Percentiles rank a stretch among this genome's conserved stretches.
phyloP scores from a whole-genome alignment of 768 basidiomycete species.

The Mycena capillaripes region DNA sequence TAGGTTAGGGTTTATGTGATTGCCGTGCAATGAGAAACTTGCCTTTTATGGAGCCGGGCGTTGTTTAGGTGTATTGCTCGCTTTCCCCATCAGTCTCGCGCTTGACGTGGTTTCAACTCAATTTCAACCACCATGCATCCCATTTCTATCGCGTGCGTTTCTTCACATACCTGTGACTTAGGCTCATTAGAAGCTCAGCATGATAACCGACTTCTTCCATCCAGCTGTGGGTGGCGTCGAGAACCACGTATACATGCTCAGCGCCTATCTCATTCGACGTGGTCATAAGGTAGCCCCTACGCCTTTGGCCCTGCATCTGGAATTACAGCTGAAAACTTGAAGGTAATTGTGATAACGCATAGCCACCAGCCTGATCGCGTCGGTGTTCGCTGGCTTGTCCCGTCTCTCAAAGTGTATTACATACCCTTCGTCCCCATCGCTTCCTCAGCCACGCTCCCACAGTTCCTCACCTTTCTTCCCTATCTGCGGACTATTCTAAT shows the following conservation, averaged over 20 bases:
- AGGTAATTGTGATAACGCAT: constrained; percentile 97
- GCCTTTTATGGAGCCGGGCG: constrained; percentile 8
- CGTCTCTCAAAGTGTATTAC: constrained; percentile 93
- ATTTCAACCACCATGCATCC: constrained; percentile 43
- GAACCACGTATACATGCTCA: constrained; percentile 95
- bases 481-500: constrained; percentile 92
- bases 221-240: constrained; percentile 96
- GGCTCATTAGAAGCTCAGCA: constrained; percentile 59
- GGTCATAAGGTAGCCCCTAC: constrained; percentile 81
- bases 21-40: no score
- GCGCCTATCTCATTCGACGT: constrained; percentile 81
- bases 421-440: constrained; percentile 91
- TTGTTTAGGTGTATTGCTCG: not conserved
- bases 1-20: constrained; percentile 12
- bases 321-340: constrained; percentile 1
- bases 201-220: constrained; percentile 98
- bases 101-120: no score
- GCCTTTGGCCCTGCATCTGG: not conserved
- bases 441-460: constrained; percentile 93
- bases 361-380: constrained; percentile 88
- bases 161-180: not conserved
- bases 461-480: constrained; percentile 93
- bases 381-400: constrained; percentile 91
- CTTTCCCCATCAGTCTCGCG: not conserved
- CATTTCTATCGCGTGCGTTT: constrained; percentile 53